phyloP scores from a whole-genome alignment of 768 basidiomycete genomes.

The Coprinopsis sp. region DNA sequence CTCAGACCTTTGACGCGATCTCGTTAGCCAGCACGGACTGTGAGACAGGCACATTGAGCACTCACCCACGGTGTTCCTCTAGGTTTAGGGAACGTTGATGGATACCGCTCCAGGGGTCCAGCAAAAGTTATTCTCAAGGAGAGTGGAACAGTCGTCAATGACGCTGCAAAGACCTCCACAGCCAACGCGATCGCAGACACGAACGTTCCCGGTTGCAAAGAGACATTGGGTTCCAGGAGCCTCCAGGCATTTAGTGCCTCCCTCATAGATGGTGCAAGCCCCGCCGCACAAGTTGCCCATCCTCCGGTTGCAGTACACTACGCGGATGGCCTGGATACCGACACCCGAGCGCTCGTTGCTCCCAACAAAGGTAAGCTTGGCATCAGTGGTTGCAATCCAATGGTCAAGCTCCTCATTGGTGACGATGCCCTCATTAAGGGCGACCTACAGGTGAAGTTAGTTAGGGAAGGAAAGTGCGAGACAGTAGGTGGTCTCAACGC shows the following conservation, averaged over 20 bases:
- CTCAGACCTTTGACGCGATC: too few species aligned
- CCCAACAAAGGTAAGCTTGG: constrained; percentile 12
- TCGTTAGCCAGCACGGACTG: too few species aligned
- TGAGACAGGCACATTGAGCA: too few species aligned
- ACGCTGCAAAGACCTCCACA: constrained; percentile 23
- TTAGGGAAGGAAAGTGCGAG: too few species aligned
- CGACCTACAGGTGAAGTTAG: too few species aligned
- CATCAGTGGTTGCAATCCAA: constrained; percentile 13
- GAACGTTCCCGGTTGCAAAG: constrained; percentile 24
- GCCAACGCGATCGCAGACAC: constrained; percentile 20
- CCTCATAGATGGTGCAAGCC: constrained; percentile 27
- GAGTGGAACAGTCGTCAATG: neutral
- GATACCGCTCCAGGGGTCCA: neutral
- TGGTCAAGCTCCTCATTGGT: constrained; percentile 9
- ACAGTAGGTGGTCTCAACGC: too few species aligned
- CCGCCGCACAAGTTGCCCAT: constrained; percentile 23
- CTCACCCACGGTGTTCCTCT: too few species aligned
- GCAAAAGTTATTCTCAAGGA: neutral
- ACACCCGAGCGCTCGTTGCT: constrained; percentile 13
- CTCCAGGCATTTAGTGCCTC: constrained; percentile 22
- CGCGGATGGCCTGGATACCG: constrained; percentile 11
- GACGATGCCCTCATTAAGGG: too few species aligned
- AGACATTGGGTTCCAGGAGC: constrained; percentile 28
- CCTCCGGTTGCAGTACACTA: constrained; percentile 25
- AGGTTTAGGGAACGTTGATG: neutral